phyloP scores from a whole-genome alignment of 2,329 filamentous ascomycete species.

The Gaeumannomyces sp. region DNA sequence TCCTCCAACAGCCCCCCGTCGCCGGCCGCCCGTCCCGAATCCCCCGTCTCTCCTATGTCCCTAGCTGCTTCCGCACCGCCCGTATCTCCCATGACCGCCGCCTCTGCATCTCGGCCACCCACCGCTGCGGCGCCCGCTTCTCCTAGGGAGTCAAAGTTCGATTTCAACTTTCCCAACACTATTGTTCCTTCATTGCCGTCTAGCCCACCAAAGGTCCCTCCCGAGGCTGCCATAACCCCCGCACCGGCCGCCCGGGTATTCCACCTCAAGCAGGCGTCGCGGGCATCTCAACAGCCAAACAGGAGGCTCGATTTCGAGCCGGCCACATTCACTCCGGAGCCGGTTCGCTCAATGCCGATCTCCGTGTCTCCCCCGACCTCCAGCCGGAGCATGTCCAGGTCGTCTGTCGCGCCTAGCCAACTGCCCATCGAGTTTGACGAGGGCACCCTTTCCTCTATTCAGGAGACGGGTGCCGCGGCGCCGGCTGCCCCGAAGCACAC shows the following conservation, averaged over 20 bases:
- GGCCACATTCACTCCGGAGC: background rate
- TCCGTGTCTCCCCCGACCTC: background rate
- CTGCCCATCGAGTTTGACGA: slow-evolving; percentile 7
- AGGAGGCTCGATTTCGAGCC: background rate
- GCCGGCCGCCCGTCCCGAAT: background rate
- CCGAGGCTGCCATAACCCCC: background rate
- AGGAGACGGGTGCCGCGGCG: background rate
- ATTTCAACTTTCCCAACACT: slow-evolving; percentile 11
- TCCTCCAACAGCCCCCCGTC: background rate
- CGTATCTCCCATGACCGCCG: background rate
- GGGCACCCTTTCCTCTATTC: background rate
- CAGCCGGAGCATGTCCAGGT: background rate
- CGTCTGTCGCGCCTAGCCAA: background rate
- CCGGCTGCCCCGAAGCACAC: slow-evolving; percentile 7
- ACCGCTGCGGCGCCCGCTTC: background rate
- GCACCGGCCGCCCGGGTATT: background rate
- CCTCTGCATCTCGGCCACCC: slow-evolving; percentile 1
- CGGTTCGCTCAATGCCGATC: background rate
- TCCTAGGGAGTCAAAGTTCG: background rate
- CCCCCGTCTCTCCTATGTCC: background rate
- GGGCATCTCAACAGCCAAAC: background rate
- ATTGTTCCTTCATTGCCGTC: too few relatives aligned
- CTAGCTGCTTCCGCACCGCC: background rate
- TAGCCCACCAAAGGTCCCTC: background rate
- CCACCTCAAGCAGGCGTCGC: background rate